Base-by-base conservation (phyloP, 345 rosid species). In the Odontarrhena argentea region DNA sequence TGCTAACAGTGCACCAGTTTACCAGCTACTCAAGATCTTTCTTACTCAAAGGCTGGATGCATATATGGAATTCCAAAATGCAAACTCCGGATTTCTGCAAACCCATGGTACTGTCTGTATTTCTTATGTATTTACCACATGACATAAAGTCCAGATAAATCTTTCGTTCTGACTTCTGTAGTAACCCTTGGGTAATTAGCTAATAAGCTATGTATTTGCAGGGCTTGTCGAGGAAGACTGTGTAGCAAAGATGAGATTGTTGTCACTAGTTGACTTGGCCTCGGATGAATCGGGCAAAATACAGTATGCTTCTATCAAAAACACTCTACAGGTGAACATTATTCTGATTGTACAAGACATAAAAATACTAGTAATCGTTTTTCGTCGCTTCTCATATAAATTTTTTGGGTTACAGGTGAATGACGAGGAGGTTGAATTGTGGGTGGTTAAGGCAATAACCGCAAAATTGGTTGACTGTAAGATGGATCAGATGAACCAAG, bases 401-500 rank as follows among this genome's bases (percentile, higher is more conserved):
- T 41, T 71, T 3, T 11, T 6, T 0, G 10, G 22, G 9, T 56
- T 67, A 52, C 81, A 92, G 98, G 79, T 93, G 65, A 76, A 74
- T 38, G 91, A 88, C n/a, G 86, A 85, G 71, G 97, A 88, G 73
- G 88, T 90, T 48, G 97, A 93, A 72, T 25, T 71, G 36, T 90
- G 98, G 97, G 82, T 93, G 54, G 96, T 90, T 4, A 93, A 82
- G 83, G 96, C 98, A 45, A 84, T 83, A 75, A 84, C 89, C 28
- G 85, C 92, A 0, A 86, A 93, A 77, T 73, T 93, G 75, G 63
- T 88, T 43, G 89, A 82, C 44, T 86, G 96, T 74, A 89, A 85
- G 77, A 90, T 93, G 84, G 94, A 93, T 76, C 97, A 93, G 81
- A 82, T 90, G 97, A 93, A 90, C 79, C 80, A 85, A 80, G 85